Percentiles rank a stretch among this genome's conserved stretches.
Evolutionary conservation across 148 eudicot species (phyloP).

Genomic region (Heliosperma pusillum): DNA sequence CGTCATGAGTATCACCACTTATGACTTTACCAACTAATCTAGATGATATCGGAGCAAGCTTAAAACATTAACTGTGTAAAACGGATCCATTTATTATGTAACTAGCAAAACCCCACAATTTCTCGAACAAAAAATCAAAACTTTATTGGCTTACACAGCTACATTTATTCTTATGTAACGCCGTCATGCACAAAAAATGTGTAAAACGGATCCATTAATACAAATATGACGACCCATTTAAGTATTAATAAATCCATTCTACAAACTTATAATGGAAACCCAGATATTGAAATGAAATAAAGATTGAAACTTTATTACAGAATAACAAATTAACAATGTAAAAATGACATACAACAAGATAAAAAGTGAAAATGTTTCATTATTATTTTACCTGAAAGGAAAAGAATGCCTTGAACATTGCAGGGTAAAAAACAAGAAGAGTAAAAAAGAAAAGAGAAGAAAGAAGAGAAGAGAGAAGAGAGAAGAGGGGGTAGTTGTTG

Average conservation of each 20-base stretch:
- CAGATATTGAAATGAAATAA: not conserved
- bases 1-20: too few species aligned
- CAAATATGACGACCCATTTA: too few species aligned
- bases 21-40: too few species aligned
- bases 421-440: constrained; percentile 8
- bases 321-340: not conserved
- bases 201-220: too few species aligned
- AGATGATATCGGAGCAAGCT: too few species aligned
- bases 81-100: too few species aligned
- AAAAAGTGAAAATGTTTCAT: too few species aligned
- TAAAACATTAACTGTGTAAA: not conserved
- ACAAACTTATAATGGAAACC: too few species aligned
- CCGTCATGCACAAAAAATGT: too few species aligned
- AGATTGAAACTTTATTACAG: constrained; percentile 12
- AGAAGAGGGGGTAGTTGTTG: not conserved
- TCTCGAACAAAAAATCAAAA: constrained; percentile 6
- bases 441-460: not conserved
- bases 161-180: too few species aligned
- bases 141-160: constrained; percentile 5
- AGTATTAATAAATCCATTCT: too few species aligned
- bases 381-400: constrained; percentile 19
- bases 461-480: not conserved
- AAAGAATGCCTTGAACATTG: constrained; percentile 33
- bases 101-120: not conserved
- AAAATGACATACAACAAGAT: too few species aligned